phyloP scores from a whole-genome alignment of 192 early-diverging fungal genomes.

The Obelidium mucronatum region DNA sequence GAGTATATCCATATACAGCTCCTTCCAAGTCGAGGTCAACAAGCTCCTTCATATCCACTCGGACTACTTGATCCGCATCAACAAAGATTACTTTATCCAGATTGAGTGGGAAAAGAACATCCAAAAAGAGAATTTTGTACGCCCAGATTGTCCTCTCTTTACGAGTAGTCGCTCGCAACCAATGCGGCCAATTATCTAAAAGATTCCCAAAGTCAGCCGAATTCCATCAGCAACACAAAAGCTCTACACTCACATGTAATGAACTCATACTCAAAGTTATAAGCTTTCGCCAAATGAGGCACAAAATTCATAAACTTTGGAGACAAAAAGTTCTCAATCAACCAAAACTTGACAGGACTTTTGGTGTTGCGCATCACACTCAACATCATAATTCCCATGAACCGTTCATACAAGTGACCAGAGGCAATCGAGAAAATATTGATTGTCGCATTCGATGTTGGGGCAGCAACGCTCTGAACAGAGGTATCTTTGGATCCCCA shows the following conservation, averaged over 20 bases:
- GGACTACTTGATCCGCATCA: slow-evolving; percentile 98
- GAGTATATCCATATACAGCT: slow-evolving; percentile 96
- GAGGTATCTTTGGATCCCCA: background rate
- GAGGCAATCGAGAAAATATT: slow-evolving; percentile 99
- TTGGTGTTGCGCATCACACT: slow-evolving; percentile 89
- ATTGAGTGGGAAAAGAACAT: slow-evolving; percentile 93
- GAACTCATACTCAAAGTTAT: slow-evolving; percentile 92
- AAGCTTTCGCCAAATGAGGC: slow-evolving; percentile 84
- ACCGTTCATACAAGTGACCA: slow-evolving; percentile 97
- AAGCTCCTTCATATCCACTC: slow-evolving; percentile 93
- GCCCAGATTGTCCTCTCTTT: slow-evolving; percentile 99
- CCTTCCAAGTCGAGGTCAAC: slow-evolving; percentile 91
- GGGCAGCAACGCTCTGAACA: background rate
- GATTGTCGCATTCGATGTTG: slow-evolving; percentile 58
- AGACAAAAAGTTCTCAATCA: slow-evolving; percentile 97
- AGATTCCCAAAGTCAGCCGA: slow-evolving; percentile 4
- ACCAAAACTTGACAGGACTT: slow-evolving; percentile 96
- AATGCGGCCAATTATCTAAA: slow-evolving; percentile 94
- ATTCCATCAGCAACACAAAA: background rate
- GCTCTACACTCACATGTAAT: slow-evolving; percentile 74
- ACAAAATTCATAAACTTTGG: slow-evolving; percentile 96
- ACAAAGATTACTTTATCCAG: slow-evolving; percentile 98
- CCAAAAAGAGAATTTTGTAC: slow-evolving; percentile 98
- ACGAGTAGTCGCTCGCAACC: slow-evolving; percentile 89
- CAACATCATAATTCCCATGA: slow-evolving; percentile 96